Evolutionary conservation across 495 filamentous ascomycete genomes (phyloP).

Genomic region (Podospora didyma): DNA sequence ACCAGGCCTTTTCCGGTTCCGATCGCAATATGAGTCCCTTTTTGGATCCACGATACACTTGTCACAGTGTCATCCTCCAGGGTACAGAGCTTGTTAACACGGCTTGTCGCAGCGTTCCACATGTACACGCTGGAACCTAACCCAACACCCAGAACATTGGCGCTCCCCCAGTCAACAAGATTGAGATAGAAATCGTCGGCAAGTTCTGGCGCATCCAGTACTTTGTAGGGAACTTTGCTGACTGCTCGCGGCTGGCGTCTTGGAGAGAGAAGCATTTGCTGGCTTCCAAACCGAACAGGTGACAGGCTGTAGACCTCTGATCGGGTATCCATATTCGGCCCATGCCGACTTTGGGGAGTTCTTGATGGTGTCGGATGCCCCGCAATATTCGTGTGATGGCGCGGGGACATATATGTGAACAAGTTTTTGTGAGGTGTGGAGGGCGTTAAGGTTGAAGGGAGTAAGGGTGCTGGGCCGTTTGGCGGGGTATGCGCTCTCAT

Average conservation of each 20-base stretch:
- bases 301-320: conserved; percentile 93
- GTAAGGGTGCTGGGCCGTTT: conserved; percentile 51
- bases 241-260: conserved; percentile 83
- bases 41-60: conserved; percentile 95
- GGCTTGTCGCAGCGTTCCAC: conserved; percentile 88
- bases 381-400: conserved; percentile 59
- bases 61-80: conserved; percentile 91
- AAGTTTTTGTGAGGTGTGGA: conserved; percentile 97
- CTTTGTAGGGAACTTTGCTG: conserved; percentile 95
- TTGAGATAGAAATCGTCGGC: conserved; percentile 98
- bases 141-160: conserved; percentile 87
- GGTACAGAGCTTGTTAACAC: conserved; percentile 89
- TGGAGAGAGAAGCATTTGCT: conserved; percentile 86
- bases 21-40: conserved; percentile 91
- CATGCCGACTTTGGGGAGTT: conserved; percentile 83
- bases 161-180: conserved; percentile 96
- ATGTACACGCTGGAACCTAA: conserved; percentile 94
- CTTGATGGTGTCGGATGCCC: conserved; percentile 79
- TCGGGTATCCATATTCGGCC: conserved; percentile 75
- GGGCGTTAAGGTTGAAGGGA: conserved; percentile 71
- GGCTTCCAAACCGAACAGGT: conserved; percentile 83
- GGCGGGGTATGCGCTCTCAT: conserved; percentile 80
- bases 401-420: conserved; percentile 85
- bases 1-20: conserved; percentile 91
- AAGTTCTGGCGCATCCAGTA: conserved; percentile 91